Evolutionary conservation across 805 yeast species (phyloP).

Genomic region (Kuraishia floccosa): DNA sequence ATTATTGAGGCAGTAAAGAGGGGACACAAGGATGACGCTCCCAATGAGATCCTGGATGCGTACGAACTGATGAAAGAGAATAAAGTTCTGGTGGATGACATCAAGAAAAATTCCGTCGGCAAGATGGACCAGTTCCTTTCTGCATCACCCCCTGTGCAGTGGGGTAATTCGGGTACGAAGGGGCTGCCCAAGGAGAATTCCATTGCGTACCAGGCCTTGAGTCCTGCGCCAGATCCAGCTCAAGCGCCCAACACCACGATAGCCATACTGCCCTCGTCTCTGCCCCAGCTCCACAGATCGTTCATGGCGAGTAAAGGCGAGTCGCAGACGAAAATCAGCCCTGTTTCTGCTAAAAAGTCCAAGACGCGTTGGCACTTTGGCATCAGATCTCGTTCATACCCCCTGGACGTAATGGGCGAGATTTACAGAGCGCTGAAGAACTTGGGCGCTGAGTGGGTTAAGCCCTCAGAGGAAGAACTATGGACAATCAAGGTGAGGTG

Average conservation of each 20-base stretch:
- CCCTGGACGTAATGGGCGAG: constrained; percentile 97
- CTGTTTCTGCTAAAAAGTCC: constrained; percentile 63
- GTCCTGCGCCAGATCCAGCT: constrained; percentile 29
- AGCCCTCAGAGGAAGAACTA: constrained; percentile 86
- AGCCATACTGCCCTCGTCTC: constrained; percentile 85
- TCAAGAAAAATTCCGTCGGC: constrained; percentile 39
- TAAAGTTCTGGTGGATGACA: constrained; percentile 53
- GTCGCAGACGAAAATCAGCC: constrained; percentile 21
- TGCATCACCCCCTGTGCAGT: constrained; percentile 46
- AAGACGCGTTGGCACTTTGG: constrained; percentile 99
- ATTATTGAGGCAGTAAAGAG: constrained; percentile 52
- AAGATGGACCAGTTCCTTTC: constrained; percentile 48
- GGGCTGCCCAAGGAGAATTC: constrained; percentile 11
- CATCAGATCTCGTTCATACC: constrained; percentile 89
- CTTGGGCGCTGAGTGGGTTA: constrained; percentile 95
- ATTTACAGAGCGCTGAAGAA: constrained; percentile 89
- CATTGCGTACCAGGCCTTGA: constrained; percentile 27
- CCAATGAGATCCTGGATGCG: constrained; percentile 82
- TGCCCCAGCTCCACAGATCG: constrained; percentile 91
- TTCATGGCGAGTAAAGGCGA: constrained; percentile 62
- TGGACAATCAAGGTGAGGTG: constrained; percentile 96
- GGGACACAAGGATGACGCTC: constrained; percentile 28
- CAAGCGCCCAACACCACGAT: constrained; percentile 68
- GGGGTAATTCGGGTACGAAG: not conserved
- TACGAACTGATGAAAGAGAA: constrained; percentile 77